Conservation (phyloP, 169 alveolate species). For the Blepharisma undulans region DNA sequence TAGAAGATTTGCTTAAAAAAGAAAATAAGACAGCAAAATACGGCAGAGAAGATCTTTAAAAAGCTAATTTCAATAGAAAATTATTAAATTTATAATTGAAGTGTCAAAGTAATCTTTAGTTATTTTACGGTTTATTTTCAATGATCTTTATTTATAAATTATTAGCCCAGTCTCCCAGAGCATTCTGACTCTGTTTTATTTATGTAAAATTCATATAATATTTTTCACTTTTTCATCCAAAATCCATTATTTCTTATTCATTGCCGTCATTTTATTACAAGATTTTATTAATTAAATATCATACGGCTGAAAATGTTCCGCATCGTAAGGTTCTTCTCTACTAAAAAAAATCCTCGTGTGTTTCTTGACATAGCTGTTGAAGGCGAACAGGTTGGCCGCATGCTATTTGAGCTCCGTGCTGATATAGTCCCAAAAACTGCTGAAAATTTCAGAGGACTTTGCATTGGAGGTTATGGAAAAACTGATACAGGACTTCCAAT, state of each 20-base stretch:
- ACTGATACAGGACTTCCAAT: constrained; percentile 56
- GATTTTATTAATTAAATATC: neutral
- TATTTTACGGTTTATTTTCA: neutral
- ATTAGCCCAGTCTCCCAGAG: too few species aligned
- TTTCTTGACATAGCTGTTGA: constrained; percentile 59
- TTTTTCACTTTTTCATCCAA: neutral
- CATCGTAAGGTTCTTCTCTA: constrained; percentile 4
- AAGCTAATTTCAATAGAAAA: too few species aligned
- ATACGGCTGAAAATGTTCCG: neutral
- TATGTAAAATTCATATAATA: neutral
- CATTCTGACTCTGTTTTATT: too few species aligned
- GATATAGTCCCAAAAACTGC: constrained; percentile 93
- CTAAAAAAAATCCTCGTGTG: constrained; percentile 64
- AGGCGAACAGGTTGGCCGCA: constrained; percentile 54
- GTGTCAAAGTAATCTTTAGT: too few species aligned
- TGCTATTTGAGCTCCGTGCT: constrained; percentile 62
- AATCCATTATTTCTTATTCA: neutral
- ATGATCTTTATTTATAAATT: too few species aligned
- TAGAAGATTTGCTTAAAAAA: neutral
- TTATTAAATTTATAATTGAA: neutral
- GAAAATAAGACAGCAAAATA: neutral
- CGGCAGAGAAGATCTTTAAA: neutral
- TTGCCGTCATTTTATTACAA: neutral
- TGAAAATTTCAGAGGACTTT: constrained; percentile 93
- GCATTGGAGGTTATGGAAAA: constrained; percentile 90